Evolutionary conservation across 2,329 filamentous ascomycete species (phyloP), one percentile per base, ranked within the genome.

Genomic region (Clonostachys rhizophaga): DNA sequence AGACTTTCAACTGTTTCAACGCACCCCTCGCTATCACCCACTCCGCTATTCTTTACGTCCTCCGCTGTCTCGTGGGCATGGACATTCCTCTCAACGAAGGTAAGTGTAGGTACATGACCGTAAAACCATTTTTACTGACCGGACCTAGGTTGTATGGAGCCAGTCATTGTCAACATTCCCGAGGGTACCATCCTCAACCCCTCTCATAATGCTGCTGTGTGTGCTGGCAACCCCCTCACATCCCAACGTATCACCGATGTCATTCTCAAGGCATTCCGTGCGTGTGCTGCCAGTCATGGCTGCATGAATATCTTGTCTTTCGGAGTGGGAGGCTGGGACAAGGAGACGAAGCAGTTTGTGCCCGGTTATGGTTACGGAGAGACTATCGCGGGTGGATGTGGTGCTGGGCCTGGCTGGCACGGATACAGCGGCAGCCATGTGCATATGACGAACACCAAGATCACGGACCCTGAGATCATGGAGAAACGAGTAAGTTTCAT

Each of bases 261-360:
- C 30, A 86, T 95, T 5, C 76, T 95, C 50, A 86, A 84, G 55
- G 88, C 88, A 2, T 92, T 94, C 73, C 74, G 78, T 49, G 88
- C 88, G 7, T 91, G 86, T 55, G 88, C 88, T 5, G 89, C 89
- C 34, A 82, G 75, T 17, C 89, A 94, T 59, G 89, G 89, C 43
- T 87, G 89, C 65, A 88, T 84, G 64, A 94, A 94, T 66, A 92
- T 92, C 62, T 75, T 94, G 6, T 92, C 89, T 0, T 94, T 94
- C 58, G 89, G 87, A 51, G 89, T 89, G 56, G 86, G 87, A 46
- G 87, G 87, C 41, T 84, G 86, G 50, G 74, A 79, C 46, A 74
- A 76, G n/a, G 73, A 81, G 16, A 81, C 52, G 6, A 59, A 60
- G 35, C 54, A 81, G 44, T 53, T 58, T 36, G 50, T 53, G 8